Evolutionary conservation across 2,329 filamentous ascomycete genomes (phyloP), one percentile per base, ranked within the genome.

Genomic region (Diaporthe sp.): DNA sequence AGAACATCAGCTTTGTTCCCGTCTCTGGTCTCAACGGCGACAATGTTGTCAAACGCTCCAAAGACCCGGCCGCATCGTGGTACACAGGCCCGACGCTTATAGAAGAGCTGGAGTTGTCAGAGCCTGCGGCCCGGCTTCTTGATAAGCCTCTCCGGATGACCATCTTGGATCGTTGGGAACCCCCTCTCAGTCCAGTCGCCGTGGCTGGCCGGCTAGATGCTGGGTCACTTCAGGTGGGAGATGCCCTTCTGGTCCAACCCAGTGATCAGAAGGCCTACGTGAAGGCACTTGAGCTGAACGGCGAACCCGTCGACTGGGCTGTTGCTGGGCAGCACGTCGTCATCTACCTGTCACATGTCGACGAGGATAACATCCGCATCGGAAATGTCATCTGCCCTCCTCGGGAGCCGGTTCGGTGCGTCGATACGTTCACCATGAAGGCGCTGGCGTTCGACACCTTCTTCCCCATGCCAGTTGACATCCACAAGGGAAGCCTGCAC

Each of bases 291-390:
- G 92, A 97, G 81, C 89, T 95, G 13, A 93, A 96, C 80, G 89
- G 91, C 30, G 90, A 94, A 68, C 85, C 90, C 1, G 90, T 89
- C 17, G 95, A 98, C 75, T 99, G 95, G 95, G 95, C 94, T 0
- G 95, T 98, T 19, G 96, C 96, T 0, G 96, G 96, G 1, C 95
- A 98, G 80, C 97, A 97, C 75, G 91, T 94, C 22, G 93, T 92
- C 0, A 85, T 99, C n/a, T 93, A 97, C 77, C 88, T 99, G 65
- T 88, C 91, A 12, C 93, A 96, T 77, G 95, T 98, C 80, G 96
- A 98, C 78, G 90, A 94, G 0, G 90, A 94, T 22, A 93, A 98
- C 79, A 89, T 99, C 13, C 91, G 92, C 59, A 89, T 94, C 10
- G 97, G 97, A 27, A 96, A 98, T 80, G 93, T 98, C 25, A 84